These are phyloP conservation scores for Saccharomyces eubayanus DNA, from an alignment of 805 yeast genomes.

Conservation along the genomic window DNA sequence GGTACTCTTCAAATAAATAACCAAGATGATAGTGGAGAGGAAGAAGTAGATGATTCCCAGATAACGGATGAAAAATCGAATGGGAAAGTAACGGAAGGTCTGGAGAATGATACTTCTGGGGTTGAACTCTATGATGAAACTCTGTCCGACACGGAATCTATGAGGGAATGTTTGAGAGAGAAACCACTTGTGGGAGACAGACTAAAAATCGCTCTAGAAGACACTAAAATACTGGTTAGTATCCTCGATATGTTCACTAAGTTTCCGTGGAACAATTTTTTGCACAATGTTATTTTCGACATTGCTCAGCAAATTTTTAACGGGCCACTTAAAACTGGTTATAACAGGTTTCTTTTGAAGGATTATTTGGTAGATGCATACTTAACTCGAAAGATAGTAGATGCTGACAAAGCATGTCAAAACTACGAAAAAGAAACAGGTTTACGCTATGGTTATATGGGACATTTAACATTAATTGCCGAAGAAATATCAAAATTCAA, in stretches of 20 bases:
- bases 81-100: slow-evolving; percentile 1
- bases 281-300: slow-evolving; percentile 80
- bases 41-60: slow-evolving; percentile 2
- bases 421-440: slow-evolving; percentile 52
- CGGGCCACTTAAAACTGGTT: slow-evolving; percentile 62
- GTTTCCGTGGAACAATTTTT: slow-evolving; percentile 75
- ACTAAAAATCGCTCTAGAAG: slow-evolving; percentile 58
- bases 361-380: slow-evolving; percentile 53
- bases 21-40: not conserved
- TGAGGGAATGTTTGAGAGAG: slow-evolving; percentile 35
- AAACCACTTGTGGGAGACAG: slow-evolving; percentile 63
- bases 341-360: slow-evolving; percentile 51
- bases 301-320: slow-evolving; percentile 72
- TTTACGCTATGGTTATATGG: slow-evolving; percentile 88
- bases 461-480: slow-evolving; percentile 84
- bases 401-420: slow-evolving; percentile 52
- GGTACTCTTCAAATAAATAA: not conserved
- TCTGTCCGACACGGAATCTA: slow-evolving; percentile 24
- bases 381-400: slow-evolving; percentile 53
- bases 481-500: slow-evolving; percentile 91
- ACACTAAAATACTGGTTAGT: slow-evolving; percentile 49
- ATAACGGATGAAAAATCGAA: not conserved
- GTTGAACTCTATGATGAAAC: slow-evolving; percentile 1
- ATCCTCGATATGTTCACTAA: slow-evolving; percentile 57
- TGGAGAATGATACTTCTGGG: not conserved